Evolutionary conservation across 2,329 filamentous ascomycete species (phyloP), one percentile per base, ranked within the genome.

Genomic region (Penicillium sp.): DNA sequence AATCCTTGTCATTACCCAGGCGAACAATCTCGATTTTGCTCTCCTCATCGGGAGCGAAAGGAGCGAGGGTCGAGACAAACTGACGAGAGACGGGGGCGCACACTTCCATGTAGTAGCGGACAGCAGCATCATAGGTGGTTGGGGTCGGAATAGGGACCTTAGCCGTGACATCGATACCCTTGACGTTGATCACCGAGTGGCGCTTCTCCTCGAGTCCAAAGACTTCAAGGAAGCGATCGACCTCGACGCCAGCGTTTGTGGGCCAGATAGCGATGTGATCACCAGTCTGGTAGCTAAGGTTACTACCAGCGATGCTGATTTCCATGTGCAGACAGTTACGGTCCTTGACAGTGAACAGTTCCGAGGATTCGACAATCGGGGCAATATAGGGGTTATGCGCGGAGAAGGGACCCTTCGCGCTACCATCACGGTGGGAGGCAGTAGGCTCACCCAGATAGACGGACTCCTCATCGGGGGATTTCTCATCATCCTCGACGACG

Each of bases 251-350:
- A 56, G 94, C 82, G 74, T 99, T 99, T 48, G 91, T 96, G 36
- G 95, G 94, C 95, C 95, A 99, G 67, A 99, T 78, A 40, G 94
- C 94, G 69, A 99, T 89, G 75, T 99, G 95, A 72, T 99, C 95
- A 73, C 94, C 94, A 50, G 94, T 99, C 67, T 95, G 91, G 80
- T 99, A 99, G 42, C 84, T 86, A 60, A 99, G 81, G 73, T 95
- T 96, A 50, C 92, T 96, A 65, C 86, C 90, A 68, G 87, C 88
- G 66, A 99, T 85, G 71, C 95, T 91, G 61, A 99, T 86, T 75
- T 99, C 95, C 84, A 97, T 86, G 76, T 99, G 95, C 63, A 99
- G 81, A 72, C 94, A 99, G 80, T 97, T 97, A 59, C 95, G 84
- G 69, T 91, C 90, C 75, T 91, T 90, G 75, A 89, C 88, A 48